Evolutionary conservation across 208 protist genomes (phyloP).

Genomic region (Crithidia acanthocephali): DNA sequence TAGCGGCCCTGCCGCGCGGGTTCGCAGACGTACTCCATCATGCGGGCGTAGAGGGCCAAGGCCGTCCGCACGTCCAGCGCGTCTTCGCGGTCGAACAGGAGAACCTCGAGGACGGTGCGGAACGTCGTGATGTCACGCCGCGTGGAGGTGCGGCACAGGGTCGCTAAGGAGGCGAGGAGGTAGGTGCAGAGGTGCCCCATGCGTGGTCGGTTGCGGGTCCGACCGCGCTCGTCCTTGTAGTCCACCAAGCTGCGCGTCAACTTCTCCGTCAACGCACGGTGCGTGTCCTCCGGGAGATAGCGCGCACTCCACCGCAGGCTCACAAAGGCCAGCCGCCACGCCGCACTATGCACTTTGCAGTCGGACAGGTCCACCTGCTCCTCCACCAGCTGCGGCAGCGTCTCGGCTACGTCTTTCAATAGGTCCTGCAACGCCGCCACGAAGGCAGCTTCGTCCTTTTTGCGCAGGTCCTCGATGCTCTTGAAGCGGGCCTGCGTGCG

Average conservation of each 20-base stretch:
- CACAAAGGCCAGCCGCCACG: slow-evolving; percentile 67
- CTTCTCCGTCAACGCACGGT: slow-evolving; percentile 33
- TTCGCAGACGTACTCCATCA: slow-evolving; percentile 60
- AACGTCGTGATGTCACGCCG: slow-evolving; percentile 55
- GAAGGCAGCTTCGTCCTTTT: slow-evolving; percentile 31
- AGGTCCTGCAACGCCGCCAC: slow-evolving; percentile 16
- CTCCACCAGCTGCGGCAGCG: slow-evolving; percentile 70
- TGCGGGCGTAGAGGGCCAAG: slow-evolving; percentile 57
- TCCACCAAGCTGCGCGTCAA: slow-evolving; percentile 53
- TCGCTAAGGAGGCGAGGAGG: slow-evolving; percentile 48
- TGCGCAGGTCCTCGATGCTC: slow-evolving; percentile 31
- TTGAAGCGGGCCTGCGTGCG: slow-evolving; percentile 42
- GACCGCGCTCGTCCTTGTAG: slow-evolving; percentile 42
- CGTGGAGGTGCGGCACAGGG: slow-evolving; percentile 60
- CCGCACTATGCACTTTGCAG: slow-evolving; percentile 57
- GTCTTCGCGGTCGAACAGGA: slow-evolving; percentile 52
- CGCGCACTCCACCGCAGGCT: slow-evolving; percentile 47
- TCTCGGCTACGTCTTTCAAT: slow-evolving; percentile 38
- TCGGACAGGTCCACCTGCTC: slow-evolving; percentile 38
- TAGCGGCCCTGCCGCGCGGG: slow-evolving; percentile 35
- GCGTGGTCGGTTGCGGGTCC: slow-evolving; percentile 35
- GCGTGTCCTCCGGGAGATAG: slow-evolving; percentile 20
- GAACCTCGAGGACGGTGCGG: slow-evolving; percentile 49
- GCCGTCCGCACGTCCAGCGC: slow-evolving; percentile 38
- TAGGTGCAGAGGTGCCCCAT: slow-evolving; percentile 59